These are phyloP conservation scores for Raffaelea deltoideospora DNA, from an alignment of 2,329 filamentous ascomycete genomes.

Conservation along the genomic window DNA sequence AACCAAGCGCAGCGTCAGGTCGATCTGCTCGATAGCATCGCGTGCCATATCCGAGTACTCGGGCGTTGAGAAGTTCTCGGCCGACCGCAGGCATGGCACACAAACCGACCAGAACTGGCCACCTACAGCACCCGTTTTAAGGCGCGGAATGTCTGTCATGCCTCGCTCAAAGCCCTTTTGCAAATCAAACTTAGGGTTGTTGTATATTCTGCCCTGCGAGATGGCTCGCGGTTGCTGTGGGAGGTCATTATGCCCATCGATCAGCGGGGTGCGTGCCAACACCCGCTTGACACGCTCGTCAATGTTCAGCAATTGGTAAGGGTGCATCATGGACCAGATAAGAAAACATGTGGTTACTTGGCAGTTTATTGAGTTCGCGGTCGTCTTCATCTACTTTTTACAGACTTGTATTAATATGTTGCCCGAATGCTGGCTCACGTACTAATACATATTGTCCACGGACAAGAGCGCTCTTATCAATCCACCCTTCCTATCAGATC, in stretches of 20 bases:
- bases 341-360: too few relatives aligned
- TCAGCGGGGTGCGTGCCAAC: slow-evolving; percentile 14
- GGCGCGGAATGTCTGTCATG: slow-evolving; percentile 16
- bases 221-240: slow-evolving; percentile 14
- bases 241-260: slow-evolving; percentile 21
- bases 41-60: slow-evolving; percentile 9
- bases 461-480: too few relatives aligned
- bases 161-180: slow-evolving; percentile 17
- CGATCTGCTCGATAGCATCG: slow-evolving; percentile 55
- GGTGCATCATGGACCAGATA: slow-evolving; percentile 4
- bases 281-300: slow-evolving; percentile 17
- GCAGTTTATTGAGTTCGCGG: too few relatives aligned
- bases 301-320: slow-evolving; percentile 11
- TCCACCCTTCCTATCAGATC: too few relatives aligned
- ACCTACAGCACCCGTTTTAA: slow-evolving; percentile 9
- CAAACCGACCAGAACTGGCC: slow-evolving; percentile 12
- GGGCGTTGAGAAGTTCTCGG: slow-evolving; percentile 8
- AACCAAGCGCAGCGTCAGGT: slow-evolving; percentile 52
- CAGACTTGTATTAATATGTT: too few relatives aligned
- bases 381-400: too few relatives aligned
- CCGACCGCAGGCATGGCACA: slow-evolving; percentile 9
- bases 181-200: slow-evolving; percentile 18
- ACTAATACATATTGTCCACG: too few relatives aligned
- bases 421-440: too few relatives aligned
- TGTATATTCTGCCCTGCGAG: slow-evolving; percentile 17